These are phyloP conservation scores for Poa pratensis DNA, from an alignment of 176 grass and related monocot genomes.

Conservation along the genomic window DNA sequence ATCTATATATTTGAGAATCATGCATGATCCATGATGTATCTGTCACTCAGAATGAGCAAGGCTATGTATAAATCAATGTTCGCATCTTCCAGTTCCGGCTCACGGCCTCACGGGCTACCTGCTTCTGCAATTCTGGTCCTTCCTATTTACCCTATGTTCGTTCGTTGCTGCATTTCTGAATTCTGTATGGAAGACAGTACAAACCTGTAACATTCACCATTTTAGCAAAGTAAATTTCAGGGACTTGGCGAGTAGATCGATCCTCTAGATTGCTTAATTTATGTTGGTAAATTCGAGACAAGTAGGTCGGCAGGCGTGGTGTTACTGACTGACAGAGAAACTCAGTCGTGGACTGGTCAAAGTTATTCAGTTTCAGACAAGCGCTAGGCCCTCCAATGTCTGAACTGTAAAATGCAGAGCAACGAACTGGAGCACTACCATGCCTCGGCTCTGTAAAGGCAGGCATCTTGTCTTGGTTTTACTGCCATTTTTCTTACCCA, in stretches of 20 bases:
- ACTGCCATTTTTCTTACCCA: too few relatives aligned
- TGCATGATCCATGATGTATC: slow-evolving; percentile 8
- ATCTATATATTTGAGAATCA: slow-evolving; percentile 7
- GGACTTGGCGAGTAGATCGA: too few relatives aligned
- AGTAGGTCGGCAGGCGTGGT: not conserved
- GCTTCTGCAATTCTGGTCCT: not conserved
- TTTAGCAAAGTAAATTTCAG: too few relatives aligned
- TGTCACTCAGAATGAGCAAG: not conserved
- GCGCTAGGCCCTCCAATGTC: not conserved
- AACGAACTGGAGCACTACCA: not conserved
- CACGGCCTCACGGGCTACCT: not conserved
- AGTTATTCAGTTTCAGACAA: not conserved
- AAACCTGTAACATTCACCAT: too few relatives aligned
- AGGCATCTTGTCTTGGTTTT: too few relatives aligned
- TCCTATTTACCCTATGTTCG: too few relatives aligned
- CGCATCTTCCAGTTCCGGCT: not conserved
- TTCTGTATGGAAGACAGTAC: too few relatives aligned
- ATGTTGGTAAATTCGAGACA: too few relatives aligned
- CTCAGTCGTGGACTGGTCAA: not conserved
- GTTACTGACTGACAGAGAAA: not conserved
- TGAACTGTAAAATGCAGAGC: not conserved
- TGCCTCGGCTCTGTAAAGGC: not conserved
- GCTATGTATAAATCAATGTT: not conserved
- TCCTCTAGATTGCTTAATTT: too few relatives aligned
- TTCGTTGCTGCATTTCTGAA: too few relatives aligned